Evolutionary conservation across 345 rosid genomes (phyloP), one percentile per base, ranked within the genome.

Genomic region (Clarkia xantiana): DNA sequence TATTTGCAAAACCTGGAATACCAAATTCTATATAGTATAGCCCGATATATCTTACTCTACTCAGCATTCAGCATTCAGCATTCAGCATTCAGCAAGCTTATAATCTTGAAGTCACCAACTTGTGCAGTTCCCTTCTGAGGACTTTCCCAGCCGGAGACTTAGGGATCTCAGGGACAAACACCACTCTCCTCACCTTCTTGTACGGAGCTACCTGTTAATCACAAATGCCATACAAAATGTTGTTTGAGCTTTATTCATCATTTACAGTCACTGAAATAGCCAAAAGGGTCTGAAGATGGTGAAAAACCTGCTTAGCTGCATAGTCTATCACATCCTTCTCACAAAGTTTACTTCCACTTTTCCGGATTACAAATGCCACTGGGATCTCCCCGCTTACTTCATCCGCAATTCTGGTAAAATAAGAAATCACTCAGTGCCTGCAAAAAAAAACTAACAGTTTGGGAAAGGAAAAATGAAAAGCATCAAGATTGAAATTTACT

Each of bases 61-160:
- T 5, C 25, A 22, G 25, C 5, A 22, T n/a, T n/a, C n/a, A n/a
- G n/a, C n/a, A n/a, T n/a, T n/a, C n/a, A n/a, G n/a, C n/a, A n/a
- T n/a, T n/a, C n/a, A n/a, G n/a, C n/a, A n/a, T n/a, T n/a, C n/a
- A n/a, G n/a, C 2, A 22, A 22, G 36, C 60, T 44, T 54, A 84
- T 38, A 87, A 70, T 65, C 71, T 75, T 23, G 82, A 79, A 47
- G 59, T 51, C 55, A 68, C 29, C 0, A 42, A 47, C 45, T 58
- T 66, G 67, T 39, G 73, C 36, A 89, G 87, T 55, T 82, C 86
- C 62, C 71, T 75, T 45, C 95, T 61, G 22, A 84, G 80, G 64
- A 80, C 75, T 83, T 84, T 84, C 49, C 95, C 90, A 9, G 95
- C 74, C 18, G 87, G 69, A 25, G 97, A 80, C 65, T 72, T 84